Base-by-base conservation (phyloP, 257 asterid genomes). In the Rubia yunnanensis region DNA sequence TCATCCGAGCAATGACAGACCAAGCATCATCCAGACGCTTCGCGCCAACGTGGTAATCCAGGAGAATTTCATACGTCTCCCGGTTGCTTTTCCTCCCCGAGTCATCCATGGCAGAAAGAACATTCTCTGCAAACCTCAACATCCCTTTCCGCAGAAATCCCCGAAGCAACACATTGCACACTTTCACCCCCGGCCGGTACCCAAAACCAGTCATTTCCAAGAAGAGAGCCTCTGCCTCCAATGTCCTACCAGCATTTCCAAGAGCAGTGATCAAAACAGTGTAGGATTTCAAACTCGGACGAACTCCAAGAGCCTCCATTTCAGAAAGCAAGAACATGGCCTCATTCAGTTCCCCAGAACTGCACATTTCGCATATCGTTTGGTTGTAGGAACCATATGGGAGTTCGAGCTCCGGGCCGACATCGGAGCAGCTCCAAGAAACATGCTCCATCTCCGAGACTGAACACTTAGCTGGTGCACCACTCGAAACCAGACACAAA, bases 301-400 rank as follows among this genome's bases (percentile, higher is more conserved):
- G 85, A 71, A 70, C 78, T 28, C 96, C 98, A 64, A 80, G 56
- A 3, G 92, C 95, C 85, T 92, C 98, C 95, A 87, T 92, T 71
- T 73, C 74, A 7, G 96, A 80, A 7, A 92, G 79, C 81, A 85
- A 48, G 17, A 70, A 61, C 96, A 92, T 85, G 60, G 98, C 95
- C 56, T 73, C 82, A 60, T 85, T 88, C 62, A 92, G 48, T 18
- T 89, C 82, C 13, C 96, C 90, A 28, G 80, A 87, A 63, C 69
- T 79, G 63, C 98, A 88, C 72, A 92, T 61, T 62, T 79, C 86
- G 57, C 84, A 63, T 56, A 89, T 72, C 70, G 76, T 74, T 54
- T 85, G 78, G 38, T 85, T 84, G 78, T 74, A 87, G 18, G 74
- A 52, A 52, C 76, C 86, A 66, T 72, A 73, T 0, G 95, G 82